Percentiles rank a stretch among this genome's conserved stretches.
Evolutionary conservation across 192 early-diverging fungal species (phyloP).

Genomic region (Rhizophagus sp.): DNA sequence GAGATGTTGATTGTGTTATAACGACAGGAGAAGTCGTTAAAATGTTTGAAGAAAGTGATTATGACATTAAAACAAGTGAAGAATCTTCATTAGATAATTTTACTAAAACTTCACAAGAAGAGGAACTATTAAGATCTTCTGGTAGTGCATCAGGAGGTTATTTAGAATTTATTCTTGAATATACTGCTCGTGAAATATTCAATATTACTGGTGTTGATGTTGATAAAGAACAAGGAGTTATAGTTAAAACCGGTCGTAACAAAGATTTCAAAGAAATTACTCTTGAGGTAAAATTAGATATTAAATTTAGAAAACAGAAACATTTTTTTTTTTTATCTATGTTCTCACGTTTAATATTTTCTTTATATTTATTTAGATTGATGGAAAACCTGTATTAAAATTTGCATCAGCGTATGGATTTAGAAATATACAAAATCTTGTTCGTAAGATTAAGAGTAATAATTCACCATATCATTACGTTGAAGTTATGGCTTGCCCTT

Average conservation of each 20-base stretch:
- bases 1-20: slow-evolving; percentile 97
- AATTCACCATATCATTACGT: slow-evolving; percentile 84
- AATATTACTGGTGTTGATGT: slow-evolving; percentile 59
- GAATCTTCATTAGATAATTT: slow-evolving; percentile 43
- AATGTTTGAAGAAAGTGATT: slow-evolving; percentile 73
- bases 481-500: slow-evolving; percentile 97
- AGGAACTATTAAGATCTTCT: slow-evolving; percentile 57
- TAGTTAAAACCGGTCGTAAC: slow-evolving; percentile 76
- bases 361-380: slow-evolving; percentile 35
- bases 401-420: slow-evolving; percentile 95
- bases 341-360: neutral
- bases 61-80: slow-evolving; percentile 50
- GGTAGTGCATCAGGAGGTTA: slow-evolving; percentile 93
- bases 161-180: slow-evolving; percentile 82
- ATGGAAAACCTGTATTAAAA: slow-evolving; percentile 58
- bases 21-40: slow-evolving; percentile 92
- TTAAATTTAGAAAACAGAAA: too few relatives aligned
- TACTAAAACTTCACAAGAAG: slow-evolving; percentile 37
- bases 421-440: slow-evolving; percentile 96
- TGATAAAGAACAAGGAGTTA: slow-evolving; percentile 57
- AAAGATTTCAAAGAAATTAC: slow-evolving; percentile 77
- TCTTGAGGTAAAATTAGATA: slow-evolving; percentile 33
- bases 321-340: too few relatives aligned
- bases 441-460: slow-evolving; percentile 89
- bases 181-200: slow-evolving; percentile 81